Conservation (phyloP, 129 eudicot genomes). For the Solidago caesia region DNA sequence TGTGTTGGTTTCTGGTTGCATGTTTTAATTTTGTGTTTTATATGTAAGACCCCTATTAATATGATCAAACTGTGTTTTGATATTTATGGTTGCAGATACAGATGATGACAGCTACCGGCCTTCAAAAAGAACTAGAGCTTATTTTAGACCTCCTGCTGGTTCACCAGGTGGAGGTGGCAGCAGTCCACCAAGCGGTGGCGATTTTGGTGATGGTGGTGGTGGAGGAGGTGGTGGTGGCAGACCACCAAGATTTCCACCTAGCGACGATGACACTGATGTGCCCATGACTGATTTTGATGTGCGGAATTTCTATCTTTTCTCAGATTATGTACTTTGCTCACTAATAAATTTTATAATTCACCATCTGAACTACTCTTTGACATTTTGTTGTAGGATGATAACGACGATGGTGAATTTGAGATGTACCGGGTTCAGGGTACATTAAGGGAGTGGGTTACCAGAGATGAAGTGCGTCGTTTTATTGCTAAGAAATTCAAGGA, state of each 20-base stretch:
- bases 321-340: conserved; percentile 4
- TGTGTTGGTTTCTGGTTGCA: conserved; percentile 4
- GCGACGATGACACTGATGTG: conserved; percentile 37
- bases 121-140: conserved; percentile 78
- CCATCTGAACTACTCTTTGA: conserved; percentile 1
- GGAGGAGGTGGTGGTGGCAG: conserved; percentile 33
- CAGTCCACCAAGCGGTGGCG: conserved; percentile 50
- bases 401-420: conserved; percentile 86
- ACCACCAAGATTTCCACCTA: conserved; percentile 58
- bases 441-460: conserved; percentile 97
- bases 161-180: conserved; percentile 52
- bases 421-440: conserved; percentile 98
- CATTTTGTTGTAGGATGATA: conserved; percentile 55
- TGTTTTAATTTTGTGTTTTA: not conserved
- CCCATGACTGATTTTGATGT: conserved; percentile 90
- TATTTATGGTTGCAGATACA: conserved; percentile 54
- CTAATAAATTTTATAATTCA: not conserved
- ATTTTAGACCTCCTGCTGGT: conserved; percentile 52
- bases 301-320: conserved; percentile 17
- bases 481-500: conserved; percentile 91
- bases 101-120: conserved; percentile 89
- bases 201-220: conserved; percentile 12
- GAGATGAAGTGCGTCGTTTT: conserved; percentile 98
- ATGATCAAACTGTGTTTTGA: conserved; percentile 20
- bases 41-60: not conserved